Evolutionary conservation across 2,329 filamentous ascomycete species (phyloP), one percentile per base, ranked within the genome.

Genomic region (Penicillium sp.): DNA sequence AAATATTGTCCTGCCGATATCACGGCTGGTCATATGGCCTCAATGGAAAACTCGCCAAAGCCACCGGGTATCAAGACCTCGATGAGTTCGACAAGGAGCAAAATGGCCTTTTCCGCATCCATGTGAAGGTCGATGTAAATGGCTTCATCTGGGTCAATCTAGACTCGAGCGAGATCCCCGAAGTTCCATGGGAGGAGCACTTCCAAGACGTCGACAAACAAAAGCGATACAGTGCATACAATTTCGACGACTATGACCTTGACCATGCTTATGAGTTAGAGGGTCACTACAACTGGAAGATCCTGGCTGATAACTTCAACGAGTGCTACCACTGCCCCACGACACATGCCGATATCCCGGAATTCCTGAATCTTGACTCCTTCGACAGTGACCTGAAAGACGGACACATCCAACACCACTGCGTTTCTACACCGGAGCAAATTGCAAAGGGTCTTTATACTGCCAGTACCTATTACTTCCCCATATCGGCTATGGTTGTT

Each of bases 291-390:
- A 55, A 55, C 31, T 55, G 52, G 50, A 55, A 55, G 39, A 52
- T 55, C 10, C 31, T 55, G 15, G 48, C 50, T 2, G 52, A 55
- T 32, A 53, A 55, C 9, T 55, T 55, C 39, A 55, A 83, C 58
- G 79, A 64, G 46, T 83, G 79, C 56, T 83, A 83, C 51, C 79
- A 82, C 65, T 81, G 78, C 65, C 72, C 74, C 35, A 76, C 74
- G 1, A 74, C 77, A 2, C 78, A 81, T 50, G 78, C 79, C 2
- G 76, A 79, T 41, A 75, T 81, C 20, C 69, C 75, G 4, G 66
- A 69, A 28, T 68, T 81, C n/a, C 72, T 78, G 30, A 75, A 81
- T 43, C 70, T 81, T 26, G 70, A 73, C 42, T 73, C 73, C 3
- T 81, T 81, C 61, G 62, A 66, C 27, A 75, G 78, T 34, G 65